phyloP scores from a whole-genome alignment of 257 asterid genomes.

The Solanum peruvianum region DNA sequence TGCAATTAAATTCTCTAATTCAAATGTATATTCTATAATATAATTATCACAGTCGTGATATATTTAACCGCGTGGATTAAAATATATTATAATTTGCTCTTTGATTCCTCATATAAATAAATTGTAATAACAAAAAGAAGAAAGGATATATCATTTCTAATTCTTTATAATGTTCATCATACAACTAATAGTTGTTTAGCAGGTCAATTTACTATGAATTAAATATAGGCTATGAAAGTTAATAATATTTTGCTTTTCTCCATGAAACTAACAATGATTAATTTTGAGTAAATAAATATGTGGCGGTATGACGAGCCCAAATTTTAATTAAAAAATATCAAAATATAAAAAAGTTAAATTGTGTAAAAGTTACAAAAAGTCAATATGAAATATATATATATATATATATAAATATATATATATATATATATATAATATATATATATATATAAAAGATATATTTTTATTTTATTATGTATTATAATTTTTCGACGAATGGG shows the following conservation, averaged over 20 bases:
- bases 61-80: not conserved
- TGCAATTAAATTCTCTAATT: not conserved
- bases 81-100: not conserved
- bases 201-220: not conserved
- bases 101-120: not conserved
- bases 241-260: too few species aligned
- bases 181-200: not conserved
- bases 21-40: not conserved
- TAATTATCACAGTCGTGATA: not conserved
- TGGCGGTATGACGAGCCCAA: not conserved
- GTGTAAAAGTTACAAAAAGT: too few species aligned
- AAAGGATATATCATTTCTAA: not conserved
- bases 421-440: too few species aligned
- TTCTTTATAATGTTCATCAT: not conserved
- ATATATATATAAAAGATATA: too few species aligned
- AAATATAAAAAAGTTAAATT: too few species aligned
- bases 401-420: too few species aligned
- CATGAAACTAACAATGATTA: not conserved
- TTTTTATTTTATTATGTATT: too few species aligned
- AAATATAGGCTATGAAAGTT: not conserved
- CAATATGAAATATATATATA: too few species aligned
- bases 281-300: not conserved
- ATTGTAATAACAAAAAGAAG: not conserved
- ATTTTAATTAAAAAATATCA: rapidly evolving
- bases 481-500: rapidly evolving